Evolutionary conservation across 192 early-diverging fungal genomes (phyloP), one percentile per base, ranked within the genome.

Genomic region (Umbelopsis sp.): DNA sequence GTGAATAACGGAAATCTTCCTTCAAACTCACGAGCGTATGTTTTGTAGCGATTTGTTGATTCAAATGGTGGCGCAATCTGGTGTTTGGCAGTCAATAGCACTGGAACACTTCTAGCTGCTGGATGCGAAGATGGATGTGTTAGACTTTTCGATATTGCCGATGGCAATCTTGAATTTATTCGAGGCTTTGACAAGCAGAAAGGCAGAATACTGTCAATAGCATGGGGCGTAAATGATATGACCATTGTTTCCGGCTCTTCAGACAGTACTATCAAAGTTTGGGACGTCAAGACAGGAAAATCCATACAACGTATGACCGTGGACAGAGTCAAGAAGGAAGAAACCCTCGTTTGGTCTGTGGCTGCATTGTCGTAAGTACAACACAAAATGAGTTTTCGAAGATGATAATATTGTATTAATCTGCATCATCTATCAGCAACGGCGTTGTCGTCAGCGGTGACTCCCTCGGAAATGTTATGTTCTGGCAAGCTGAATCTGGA

Each of bases 81-180:
- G 96, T 96, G 93, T 76, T 92, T 96, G 86, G 87, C 94, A 11
- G 86, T 86, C 5, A 94, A 95, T 69, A 84, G 89, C 55, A 85
- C 84, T 23, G 86, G 87, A 69, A 92, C 92, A 27, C 74, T 85
- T 46, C 81, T 99, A 33, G 97, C 93, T 20, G 86, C 96, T 23
- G 97, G 95, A 18, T 97, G 93, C 69, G 96, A 98, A 70, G 97
- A 99, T 80, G 96, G 96, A 0, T 86, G 86, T 55, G 88, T 97
- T 45, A 85, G 96, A 21, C 74, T 97, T n/a, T 95, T 97, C 69
- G 86, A 94, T 74, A 90, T 99, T 67, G 78, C 85, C 16, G 89
- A 93, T 68, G 89, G 84, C 45, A 81, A 87, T 50, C 77, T 96
- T 49, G 77, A 78, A 55, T 91, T 89, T 68, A 77, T 87, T 72